phyloP scores from a whole-genome alignment of 148 eudicot species.

The Talinum fruticosum region DNA sequence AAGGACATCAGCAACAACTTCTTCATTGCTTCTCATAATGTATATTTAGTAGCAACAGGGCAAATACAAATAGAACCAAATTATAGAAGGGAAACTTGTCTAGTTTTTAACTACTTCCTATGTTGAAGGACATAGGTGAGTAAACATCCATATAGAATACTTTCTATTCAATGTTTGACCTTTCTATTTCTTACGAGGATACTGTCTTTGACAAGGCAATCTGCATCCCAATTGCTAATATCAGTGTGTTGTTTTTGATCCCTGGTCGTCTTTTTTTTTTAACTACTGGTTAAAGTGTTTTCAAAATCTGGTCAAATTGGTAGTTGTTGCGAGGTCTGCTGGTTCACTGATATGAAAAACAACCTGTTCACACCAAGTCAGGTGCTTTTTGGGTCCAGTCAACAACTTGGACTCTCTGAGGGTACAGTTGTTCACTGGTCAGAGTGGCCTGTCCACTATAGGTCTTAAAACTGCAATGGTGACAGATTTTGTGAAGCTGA shows the following conservation, averaged over 20 bases:
- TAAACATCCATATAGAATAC: not conserved
- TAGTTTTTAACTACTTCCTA: not conserved
- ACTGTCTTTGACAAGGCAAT: not conserved
- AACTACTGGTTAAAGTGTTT: not conserved
- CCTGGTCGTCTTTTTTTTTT: not conserved
- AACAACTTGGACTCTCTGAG: not conserved
- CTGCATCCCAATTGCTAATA: not conserved
- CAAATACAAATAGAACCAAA: not conserved
- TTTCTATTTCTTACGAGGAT: not conserved
- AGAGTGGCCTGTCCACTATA: not conserved
- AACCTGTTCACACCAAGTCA: not conserved
- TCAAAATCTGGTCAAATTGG: not conserved
- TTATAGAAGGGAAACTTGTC: not conserved
- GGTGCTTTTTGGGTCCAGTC: not conserved
- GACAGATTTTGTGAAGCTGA: constrained; percentile 6
- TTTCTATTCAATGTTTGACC: not conserved
- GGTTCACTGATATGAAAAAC: not conserved
- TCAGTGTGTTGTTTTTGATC: not conserved
- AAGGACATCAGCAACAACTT: not conserved
- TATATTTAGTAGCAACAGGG: not conserved
- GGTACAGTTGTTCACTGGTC: not conserved
- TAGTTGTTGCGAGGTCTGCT: not conserved
- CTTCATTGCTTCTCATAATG: not conserved
- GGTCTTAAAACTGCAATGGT: not conserved
- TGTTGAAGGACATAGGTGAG: not conserved